A percentile compares a stretch with the other conserved stretches of the same genome.
phyloP scores from a whole-genome alignment of 1,139 yeast species.

The Suhomyces wounanorum region DNA sequence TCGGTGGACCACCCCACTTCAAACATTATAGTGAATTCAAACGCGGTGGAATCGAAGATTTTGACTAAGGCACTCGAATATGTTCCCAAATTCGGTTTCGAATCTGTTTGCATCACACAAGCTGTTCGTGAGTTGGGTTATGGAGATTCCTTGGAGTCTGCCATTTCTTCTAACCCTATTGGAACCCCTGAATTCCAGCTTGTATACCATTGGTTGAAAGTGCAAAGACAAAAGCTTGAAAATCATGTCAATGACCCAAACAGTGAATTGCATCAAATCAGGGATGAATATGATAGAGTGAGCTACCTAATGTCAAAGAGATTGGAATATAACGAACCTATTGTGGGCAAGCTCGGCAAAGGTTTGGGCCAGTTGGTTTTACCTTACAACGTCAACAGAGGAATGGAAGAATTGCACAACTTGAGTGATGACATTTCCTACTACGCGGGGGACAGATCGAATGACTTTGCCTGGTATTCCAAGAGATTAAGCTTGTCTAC shows the following conservation, averaged over 20 bases:
- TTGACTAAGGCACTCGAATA: conserved; percentile 41
- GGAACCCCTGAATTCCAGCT: conserved; percentile 47
- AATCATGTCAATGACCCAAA: conserved; percentile 32
- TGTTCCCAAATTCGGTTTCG: conserved; percentile 75
- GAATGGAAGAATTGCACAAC: conserved; percentile 68
- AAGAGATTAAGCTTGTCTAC: conserved; percentile 72
- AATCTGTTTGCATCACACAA: conserved; percentile 56
- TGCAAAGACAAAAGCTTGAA: conserved; percentile 37
- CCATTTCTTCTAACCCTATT: conserved; percentile 41
- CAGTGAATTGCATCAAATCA: conserved; percentile 28
- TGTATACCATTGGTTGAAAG: conserved; percentile 48
- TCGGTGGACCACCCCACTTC: conserved; percentile 40
- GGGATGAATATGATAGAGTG: conserved; percentile 61
- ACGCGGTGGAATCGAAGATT: conserved; percentile 35
- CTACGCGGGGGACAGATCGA: conserved; percentile 78
- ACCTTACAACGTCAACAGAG: conserved; percentile 52
- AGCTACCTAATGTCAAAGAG: conserved; percentile 58
- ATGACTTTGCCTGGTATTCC: conserved; percentile 93
- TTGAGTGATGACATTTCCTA: conserved; percentile 82
- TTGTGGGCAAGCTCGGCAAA: conserved; percentile 43
- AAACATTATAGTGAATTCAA: conserved; percentile 32
- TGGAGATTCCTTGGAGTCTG: conserved; percentile 66
- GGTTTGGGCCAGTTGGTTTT: conserved; percentile 57
- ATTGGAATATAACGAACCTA: conserved; percentile 60
- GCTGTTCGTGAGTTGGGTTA: conserved; percentile 65